Evolutionary conservation across 1,139 yeast species (phyloP).

Genomic region (Geotrichum phurueaensis): DNA sequence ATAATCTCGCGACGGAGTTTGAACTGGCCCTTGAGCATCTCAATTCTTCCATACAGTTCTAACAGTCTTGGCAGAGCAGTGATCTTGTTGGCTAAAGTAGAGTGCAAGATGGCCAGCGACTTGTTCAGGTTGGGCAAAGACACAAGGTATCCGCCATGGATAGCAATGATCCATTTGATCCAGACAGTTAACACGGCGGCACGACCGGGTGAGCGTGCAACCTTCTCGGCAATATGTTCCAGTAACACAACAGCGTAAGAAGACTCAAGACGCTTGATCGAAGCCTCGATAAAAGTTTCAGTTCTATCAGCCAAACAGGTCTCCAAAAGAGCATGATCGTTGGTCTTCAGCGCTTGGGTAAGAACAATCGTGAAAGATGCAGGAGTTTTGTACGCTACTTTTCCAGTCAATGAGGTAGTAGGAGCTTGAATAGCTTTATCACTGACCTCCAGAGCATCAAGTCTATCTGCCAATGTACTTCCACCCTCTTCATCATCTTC

Average conservation of each 20-base stretch:
- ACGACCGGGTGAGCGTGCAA: conserved; percentile 60
- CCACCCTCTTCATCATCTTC: conserved; percentile 33
- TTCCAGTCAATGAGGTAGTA: conserved; percentile 14
- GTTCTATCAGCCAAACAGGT: conserved; percentile 68
- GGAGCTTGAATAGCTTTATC: conserved; percentile 19
- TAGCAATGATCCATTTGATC: conserved; percentile 89
- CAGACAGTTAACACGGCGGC: conserved; percentile 76
- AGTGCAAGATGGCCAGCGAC: conserved; percentile 69
- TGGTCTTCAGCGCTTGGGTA: conserved; percentile 39
- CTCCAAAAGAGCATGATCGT: conserved; percentile 47
- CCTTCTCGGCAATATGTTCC: conserved; percentile 78
- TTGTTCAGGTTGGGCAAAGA: conserved; percentile 63
- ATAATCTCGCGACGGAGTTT: conserved; percentile 57
- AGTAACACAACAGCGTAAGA: conserved; percentile 65
- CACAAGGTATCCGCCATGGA: conserved; percentile 79
- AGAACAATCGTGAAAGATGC: conserved; percentile 38
- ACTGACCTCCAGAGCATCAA: conserved; percentile 37
- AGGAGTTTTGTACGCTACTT: conserved; percentile 23
- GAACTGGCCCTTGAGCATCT: conserved; percentile 63
- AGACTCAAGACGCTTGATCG: conserved; percentile 66
- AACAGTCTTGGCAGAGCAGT: conserved; percentile 70
- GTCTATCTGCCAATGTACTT: conserved; percentile 38
- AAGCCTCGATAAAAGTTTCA: conserved; percentile 62
- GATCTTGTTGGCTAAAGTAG: conserved; percentile 69
- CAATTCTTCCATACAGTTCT: conserved; percentile 77